These are phyloP conservation scores for Aspergillus novofumigatus DNA, from an alignment of 2,329 filamentous ascomycete genomes.

Conservation along the genomic window DNA sequence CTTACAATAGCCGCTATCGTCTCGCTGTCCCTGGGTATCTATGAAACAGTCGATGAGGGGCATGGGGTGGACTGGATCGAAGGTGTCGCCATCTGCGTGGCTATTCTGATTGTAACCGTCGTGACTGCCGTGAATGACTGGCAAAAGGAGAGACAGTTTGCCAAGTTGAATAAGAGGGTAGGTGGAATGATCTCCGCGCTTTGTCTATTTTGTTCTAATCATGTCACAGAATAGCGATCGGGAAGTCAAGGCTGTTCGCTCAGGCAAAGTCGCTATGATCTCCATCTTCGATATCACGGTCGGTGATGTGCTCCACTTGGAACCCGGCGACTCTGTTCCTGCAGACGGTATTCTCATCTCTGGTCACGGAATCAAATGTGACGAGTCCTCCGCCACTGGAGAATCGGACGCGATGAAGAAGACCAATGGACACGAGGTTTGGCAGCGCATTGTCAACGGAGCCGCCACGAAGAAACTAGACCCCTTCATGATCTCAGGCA, in stretches of 20 bases:
- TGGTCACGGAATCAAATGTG: constrained; percentile 64
- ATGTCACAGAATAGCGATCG: constrained; percentile 57
- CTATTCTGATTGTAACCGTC: constrained; percentile 61
- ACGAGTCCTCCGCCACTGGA: constrained; percentile 69
- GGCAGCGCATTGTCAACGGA: constrained; percentile 51
- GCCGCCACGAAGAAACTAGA: constrained; percentile 55
- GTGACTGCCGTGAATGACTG: constrained; percentile 64
- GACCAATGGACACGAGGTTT: constrained; percentile 56
- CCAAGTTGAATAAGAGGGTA: constrained; percentile 53
- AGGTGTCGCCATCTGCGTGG: constrained; percentile 62
- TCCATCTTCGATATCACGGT: constrained; percentile 64
- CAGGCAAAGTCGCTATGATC: constrained; percentile 60
- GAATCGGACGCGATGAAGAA: constrained; percentile 71
- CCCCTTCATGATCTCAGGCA: constrained; percentile 75
- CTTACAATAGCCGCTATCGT: constrained; percentile 65
- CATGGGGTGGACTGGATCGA: constrained; percentile 61
- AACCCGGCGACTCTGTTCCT: constrained; percentile 66
- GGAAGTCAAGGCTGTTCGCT: constrained; percentile 63
- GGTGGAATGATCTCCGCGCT: constrained; percentile 4
- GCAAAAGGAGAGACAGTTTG: constrained; percentile 65
- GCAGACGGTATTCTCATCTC: constrained; percentile 67
- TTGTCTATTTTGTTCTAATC: constrained; percentile 14
- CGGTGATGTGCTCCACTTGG: constrained; percentile 65
- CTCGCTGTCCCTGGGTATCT: constrained; percentile 66
- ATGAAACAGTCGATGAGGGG: constrained; percentile 56